Base-by-base conservation (phyloP, 2,329 filamentous ascomycete genomes). In the Clarireedia homoeocarpa region DNA sequence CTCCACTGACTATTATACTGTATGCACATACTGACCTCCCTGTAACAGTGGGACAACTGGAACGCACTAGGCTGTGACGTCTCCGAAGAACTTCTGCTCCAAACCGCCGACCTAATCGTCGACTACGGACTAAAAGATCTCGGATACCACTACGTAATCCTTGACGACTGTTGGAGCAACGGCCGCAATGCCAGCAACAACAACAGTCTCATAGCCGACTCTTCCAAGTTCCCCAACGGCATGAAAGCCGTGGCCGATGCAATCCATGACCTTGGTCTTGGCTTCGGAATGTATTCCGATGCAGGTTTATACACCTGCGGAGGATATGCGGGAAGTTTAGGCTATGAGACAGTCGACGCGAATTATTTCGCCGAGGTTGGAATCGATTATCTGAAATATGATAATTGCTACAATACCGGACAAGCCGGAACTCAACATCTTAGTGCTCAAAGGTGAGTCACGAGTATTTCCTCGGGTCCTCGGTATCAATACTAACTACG, bases 351-450 rank as follows among this genome's bases (percentile, higher is more conserved):
- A 36, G 71, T 75, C 27, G 79, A 83, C 65, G 79, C 79, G 0
- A 66, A 75, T 15, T 72, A 74, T 0, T 81, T 75, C 63, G 78
- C 79, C 1, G 68, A 66, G 15, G 79, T 77, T 75, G 77, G 74
- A 1, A 74, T 80, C 34, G 74, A 77, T 64, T 79, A 78, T 60
- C 64, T 78, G 23, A 78, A 80, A 63, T 81, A 81, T 61, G 78
- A 81, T 66, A 81, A 81, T 63, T 82, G 79, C 69, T 80, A 73
- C 65, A 80, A 80, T 59, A 70, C 75, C 58, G 78, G 78, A 6
- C 73, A 77, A 55, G 74, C 73, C n/a, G 78, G 77, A 62, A 69
- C 65, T 59, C 68, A 59, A 56, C 65, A 53, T 62, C 66, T 68
- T 57, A 77, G 59, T 26, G 77, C 75, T 4, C 58, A 60, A 17